Conservation (phyloP, 306 rosid species). For the Quercus dentata region DNA sequence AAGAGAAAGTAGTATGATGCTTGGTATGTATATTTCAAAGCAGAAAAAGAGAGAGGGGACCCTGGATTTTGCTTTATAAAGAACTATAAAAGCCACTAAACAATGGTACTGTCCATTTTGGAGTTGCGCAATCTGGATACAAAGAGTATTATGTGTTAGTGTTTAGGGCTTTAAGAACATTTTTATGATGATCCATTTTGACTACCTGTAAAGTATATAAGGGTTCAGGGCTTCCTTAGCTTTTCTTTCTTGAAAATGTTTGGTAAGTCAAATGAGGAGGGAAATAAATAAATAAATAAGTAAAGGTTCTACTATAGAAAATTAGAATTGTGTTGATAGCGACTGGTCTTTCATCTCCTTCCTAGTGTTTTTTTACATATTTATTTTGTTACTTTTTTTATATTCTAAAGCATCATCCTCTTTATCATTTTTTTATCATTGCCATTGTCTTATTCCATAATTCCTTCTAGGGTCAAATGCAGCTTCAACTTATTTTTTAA, state of each 20-base stretch:
- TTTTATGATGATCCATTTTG: conserved; percentile 21
- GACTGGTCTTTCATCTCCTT: conserved; percentile 3
- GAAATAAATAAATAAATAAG: conserved; percentile 10
- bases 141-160: neutral
- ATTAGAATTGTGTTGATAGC: neutral
- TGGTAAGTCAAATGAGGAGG: conserved; percentile 40
- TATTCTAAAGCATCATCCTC: neutral
- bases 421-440: neutral
- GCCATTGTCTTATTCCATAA: neutral
- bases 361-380: neutral
- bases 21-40: conserved; percentile 10
- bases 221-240: neutral
- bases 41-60: neutral
- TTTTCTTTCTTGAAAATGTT: conserved; percentile 27
- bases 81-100: neutral
- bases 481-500: neutral
- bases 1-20: conserved; percentile 18
- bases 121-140: conserved; percentile 34
- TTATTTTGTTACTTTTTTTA: neutral
- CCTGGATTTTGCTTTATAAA: conserved; percentile 35
- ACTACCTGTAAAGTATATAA: conserved; percentile 30
- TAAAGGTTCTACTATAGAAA: neutral
- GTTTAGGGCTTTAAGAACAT: conserved; percentile 28
- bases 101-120: conserved; percentile 23
- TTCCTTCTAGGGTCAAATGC: neutral